A percentile compares a stretch with the other conserved stretches of the same genome.
phyloP scores from a whole-genome alignment of 495 filamentous ascomycete species.

The Penicillium nucicola region DNA sequence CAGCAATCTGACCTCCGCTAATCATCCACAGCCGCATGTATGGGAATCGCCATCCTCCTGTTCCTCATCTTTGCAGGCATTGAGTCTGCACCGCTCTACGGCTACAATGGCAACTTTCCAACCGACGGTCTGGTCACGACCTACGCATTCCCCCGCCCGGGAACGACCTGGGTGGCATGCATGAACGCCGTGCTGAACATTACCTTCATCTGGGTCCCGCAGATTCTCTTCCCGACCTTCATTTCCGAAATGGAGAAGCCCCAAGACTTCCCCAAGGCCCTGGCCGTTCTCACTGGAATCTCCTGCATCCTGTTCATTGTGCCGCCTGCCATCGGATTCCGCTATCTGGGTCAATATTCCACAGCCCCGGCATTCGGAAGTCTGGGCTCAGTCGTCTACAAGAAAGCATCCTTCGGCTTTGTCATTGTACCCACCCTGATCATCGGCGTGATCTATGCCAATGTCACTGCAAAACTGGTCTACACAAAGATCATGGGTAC shows the following conservation, averaged over 20 bases:
- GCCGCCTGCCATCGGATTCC: slow-evolving; percentile 50
- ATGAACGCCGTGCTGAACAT: slow-evolving; percentile 48
- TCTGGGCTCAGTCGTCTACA: slow-evolving; percentile 41
- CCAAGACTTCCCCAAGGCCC: slow-evolving; percentile 53
- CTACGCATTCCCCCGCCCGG: slow-evolving; percentile 43
- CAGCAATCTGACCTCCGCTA: not conserved
- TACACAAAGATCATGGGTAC: slow-evolving; percentile 47
- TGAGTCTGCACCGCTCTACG: slow-evolving; percentile 33
- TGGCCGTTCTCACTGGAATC: slow-evolving; percentile 44
- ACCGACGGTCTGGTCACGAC: slow-evolving; percentile 36
- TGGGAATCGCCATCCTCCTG: slow-evolving; percentile 44
- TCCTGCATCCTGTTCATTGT: slow-evolving; percentile 52
- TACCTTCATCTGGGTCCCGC: slow-evolving; percentile 46
- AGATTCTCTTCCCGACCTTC: slow-evolving; percentile 55
- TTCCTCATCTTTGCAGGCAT: slow-evolving; percentile 46
- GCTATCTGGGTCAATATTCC: slow-evolving; percentile 48
- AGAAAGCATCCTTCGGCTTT: slow-evolving; percentile 45
- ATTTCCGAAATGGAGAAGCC: slow-evolving; percentile 58
- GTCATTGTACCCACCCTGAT: slow-evolving; percentile 49
- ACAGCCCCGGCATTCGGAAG: slow-evolving; percentile 50
- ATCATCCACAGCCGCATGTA: slow-evolving; percentile 29
- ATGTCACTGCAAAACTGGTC: slow-evolving; percentile 50
- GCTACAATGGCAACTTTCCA: slow-evolving; percentile 30
- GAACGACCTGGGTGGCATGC: slow-evolving; percentile 43
- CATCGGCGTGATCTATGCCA: slow-evolving; percentile 50